Base-by-base conservation (phyloP, 2,329 filamentous ascomycete species). In the Geoglossum cookeanum region DNA sequence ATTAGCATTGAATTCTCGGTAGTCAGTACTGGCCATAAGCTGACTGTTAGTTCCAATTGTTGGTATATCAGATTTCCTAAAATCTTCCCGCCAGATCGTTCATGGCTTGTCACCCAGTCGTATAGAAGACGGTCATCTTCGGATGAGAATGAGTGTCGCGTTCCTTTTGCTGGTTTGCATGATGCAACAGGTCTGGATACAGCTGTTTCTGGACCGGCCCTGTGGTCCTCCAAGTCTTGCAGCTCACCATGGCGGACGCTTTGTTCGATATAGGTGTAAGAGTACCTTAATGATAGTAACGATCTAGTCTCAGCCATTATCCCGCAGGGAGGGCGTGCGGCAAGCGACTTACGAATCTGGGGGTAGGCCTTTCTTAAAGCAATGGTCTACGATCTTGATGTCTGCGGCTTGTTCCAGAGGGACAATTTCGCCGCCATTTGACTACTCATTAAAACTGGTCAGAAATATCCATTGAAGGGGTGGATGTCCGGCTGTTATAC, bases 331-430 rank as follows among this genome's bases (percentile, higher is more conserved):
- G 22, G 22, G 22, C 22, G 22, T 22, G 22, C 22, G 22, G 2
- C 22, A 22, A 22, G 2, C 22, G 22, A 22, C 22, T 22, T 68
- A 75, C 68, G 74, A 74, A 48, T 75, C 74, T 1, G 72, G 65
- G 13, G 75, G 74, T 33, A 71, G 68, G 60, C 76, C 71, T 59
- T 70, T 73, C 60, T 69, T 74, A 44, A 70, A 32, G 13, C 35
- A 62, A 64, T 83, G 78, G 65, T 84, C 80, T 22, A 78, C 76
- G 49, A 84, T 74, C 56, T 73, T 69, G 61, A 79, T 72, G 62
- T 82, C 77, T 49, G 80, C 79, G 53, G 75, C 68, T 59, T 72
- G 74, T 61, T 82, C 79, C 45, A 74, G 63, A 15, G 67, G 63
- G 4, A 78, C 74, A 15, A 83, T 65, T 15, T 68, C 63, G 3